Conservation (phyloP, 768 basidiomycete genomes). For the Rossbeevera mucosa region DNA sequence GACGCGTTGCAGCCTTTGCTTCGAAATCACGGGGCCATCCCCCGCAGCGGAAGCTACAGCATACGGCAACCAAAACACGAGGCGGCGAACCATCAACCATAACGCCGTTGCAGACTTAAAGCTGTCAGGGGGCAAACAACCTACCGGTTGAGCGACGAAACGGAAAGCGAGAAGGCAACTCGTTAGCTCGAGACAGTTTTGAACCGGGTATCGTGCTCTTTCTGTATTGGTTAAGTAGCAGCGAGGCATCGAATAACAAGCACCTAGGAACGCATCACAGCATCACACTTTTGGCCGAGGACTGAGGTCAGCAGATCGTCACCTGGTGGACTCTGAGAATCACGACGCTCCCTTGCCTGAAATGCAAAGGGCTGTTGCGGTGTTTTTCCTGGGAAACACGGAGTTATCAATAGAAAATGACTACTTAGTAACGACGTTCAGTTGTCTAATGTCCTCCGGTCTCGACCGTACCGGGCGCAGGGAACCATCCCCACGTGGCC, state of each 20-base stretch:
- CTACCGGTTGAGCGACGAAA: too few relatives aligned
- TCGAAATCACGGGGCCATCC: slow-evolving; percentile 37
- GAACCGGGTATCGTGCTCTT: not conserved
- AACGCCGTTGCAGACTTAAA: too few relatives aligned
- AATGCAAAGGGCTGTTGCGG: not conserved
- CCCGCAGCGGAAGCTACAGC: too few relatives aligned
- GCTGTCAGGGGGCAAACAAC: too few relatives aligned
- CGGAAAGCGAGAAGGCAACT: not conserved
- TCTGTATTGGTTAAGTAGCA: not conserved
- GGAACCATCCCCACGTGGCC: slow-evolving; percentile 64
- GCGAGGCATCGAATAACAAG: not conserved
- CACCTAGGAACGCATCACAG: not conserved
- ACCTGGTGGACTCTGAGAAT: too few relatives aligned
- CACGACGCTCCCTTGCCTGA: too few relatives aligned
- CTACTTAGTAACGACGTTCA: not conserved
- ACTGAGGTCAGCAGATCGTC: not conserved
- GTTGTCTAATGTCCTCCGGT: slow-evolving; percentile 5
- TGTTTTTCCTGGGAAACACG: not conserved
- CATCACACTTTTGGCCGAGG: not conserved
- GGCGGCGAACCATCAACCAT: slow-evolving; percentile 70
- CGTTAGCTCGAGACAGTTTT: not conserved
- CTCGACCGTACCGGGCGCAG: slow-evolving; percentile 30
- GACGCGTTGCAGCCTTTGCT: too few relatives aligned
- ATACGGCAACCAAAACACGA: too few relatives aligned
- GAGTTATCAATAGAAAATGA: not conserved